These are phyloP conservation scores for Cyclocybe aegerita DNA, from an alignment of 768 basidiomycete genomes.

Conservation along the genomic window DNA sequence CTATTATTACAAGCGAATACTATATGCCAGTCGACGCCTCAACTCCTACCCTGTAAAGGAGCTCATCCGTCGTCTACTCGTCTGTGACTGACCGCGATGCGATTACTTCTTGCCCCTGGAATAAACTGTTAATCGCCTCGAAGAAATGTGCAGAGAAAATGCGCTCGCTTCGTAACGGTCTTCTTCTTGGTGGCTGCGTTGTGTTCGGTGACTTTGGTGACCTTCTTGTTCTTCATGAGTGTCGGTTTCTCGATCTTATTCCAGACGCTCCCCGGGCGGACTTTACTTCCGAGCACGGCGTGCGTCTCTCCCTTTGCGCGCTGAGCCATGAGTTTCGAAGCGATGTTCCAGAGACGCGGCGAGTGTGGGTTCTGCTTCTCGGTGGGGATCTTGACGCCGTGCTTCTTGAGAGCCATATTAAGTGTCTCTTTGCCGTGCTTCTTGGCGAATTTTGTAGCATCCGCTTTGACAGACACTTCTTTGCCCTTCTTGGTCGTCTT, in stretches of 20 bases:
- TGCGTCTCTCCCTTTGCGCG: background rate
- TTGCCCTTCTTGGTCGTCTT: background rate
- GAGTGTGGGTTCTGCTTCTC: background rate
- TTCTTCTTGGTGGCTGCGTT: background rate
- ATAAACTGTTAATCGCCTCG: no score
- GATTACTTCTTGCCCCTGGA: no score
- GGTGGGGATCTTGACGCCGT: background rate
- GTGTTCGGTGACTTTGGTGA: conserved; percentile 1
- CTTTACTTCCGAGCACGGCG: background rate
- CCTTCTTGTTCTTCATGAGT: background rate
- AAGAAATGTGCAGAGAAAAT: no score
- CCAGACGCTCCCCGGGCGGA: background rate
- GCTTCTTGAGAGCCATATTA: background rate
- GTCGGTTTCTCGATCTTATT: background rate
- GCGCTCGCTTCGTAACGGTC: background rate
- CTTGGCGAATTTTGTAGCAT: background rate
- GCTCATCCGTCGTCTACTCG: no score
- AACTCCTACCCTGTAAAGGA: no score
- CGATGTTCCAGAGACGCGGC: background rate
- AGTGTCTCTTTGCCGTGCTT: background rate
- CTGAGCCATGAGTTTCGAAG: background rate
- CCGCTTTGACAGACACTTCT: background rate
- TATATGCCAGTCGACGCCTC: no score
- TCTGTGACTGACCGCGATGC: no score
- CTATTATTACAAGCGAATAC: no score